Evolutionary conservation across 768 basidiomycete genomes (phyloP).

Genomic region (Tremella mesenterica): DNA sequence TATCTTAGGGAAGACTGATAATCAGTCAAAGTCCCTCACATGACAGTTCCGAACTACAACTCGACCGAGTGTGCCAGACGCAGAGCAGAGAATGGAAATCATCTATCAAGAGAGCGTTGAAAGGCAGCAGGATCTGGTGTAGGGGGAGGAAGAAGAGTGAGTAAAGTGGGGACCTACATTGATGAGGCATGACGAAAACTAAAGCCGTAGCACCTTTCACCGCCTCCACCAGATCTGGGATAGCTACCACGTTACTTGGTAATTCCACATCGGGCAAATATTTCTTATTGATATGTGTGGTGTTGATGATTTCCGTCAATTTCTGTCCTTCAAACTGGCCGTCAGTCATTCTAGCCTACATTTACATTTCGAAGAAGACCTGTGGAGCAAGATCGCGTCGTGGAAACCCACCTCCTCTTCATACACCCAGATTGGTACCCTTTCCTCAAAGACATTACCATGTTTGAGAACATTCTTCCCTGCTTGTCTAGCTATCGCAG

Average conservation of each 20-base stretch:
- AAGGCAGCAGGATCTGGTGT: background rate
- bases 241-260: slow-evolving; percentile 46
- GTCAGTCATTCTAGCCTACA: background rate
- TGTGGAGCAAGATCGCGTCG: background rate
- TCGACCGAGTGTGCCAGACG: background rate
- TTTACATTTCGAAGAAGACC: background rate
- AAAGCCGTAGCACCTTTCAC: slow-evolving; percentile 48
- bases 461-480: slow-evolving; percentile 44
- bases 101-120: no score
- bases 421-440: slow-evolving; percentile 49
- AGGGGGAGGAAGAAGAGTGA: background rate
- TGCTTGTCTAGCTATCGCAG: slow-evolving; percentile 46
- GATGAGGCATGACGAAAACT: slow-evolving; percentile 50
- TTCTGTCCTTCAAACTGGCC: slow-evolving; percentile 40
- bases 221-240: slow-evolving; percentile 46
- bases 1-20: slow-evolving; percentile 44
- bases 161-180: slow-evolving; percentile 33
- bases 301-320: slow-evolving; percentile 49
- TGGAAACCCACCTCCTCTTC: slow-evolving; percentile 47
- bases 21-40: background rate
- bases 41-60: background rate
- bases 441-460: slow-evolving; percentile 44
- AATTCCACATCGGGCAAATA: slow-evolving; percentile 45
- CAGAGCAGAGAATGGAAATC: background rate
- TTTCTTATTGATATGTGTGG: slow-evolving; percentile 46